Base-by-base conservation (phyloP, 1,139 yeast genomes). In the Blastobotrys serpentis region DNA sequence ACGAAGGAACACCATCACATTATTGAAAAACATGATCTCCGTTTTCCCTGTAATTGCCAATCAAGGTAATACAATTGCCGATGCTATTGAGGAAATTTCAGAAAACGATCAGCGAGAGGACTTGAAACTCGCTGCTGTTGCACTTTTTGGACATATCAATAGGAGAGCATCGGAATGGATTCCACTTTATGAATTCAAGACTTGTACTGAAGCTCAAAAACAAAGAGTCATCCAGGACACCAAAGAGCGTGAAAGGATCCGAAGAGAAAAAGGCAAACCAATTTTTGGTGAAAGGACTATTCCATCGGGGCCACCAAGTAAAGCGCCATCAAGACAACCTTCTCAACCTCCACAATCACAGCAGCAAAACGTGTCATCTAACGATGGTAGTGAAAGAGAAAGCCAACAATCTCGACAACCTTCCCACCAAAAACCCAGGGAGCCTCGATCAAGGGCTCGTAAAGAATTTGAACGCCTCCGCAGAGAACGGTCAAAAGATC, bases 1-100 rank as follows among this genome's bases (percentile, higher is more conserved):
- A 2, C 77, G 95, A 47, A 78, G 92, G 53, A 90, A 89, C 65
- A 78, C 88, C 2, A 86, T 90, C 52, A 84, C 86, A 2, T 79
- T 88, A 57, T 71, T 90, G 69, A 87, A 84, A 62, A 82, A 81
- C 56, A 69, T 84, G 52, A 68, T 85, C 26, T 75, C 77, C 1
- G 75, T 78, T 6, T 87, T 82, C 62, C 96, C 96, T 0, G 70
- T 73, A 11, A 78, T 87, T 22, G 82, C 81, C 47, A 81, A 78
- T 36, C 94, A 86, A 50, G 84, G 92, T 41, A 81, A 79, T 51
- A 55, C 63, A 8, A 65, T 87, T 6, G 68, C 76, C 3, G 70
- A 68, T 16, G 69, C 75, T 4, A 70, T 89, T 43, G 74, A 77
- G 37, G 58, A 65, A 1, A 77, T 86, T 32, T 65, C 79, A 8